Evolutionary conservation across 495 filamentous ascomycete genomes (phyloP).

Genomic region (Astrothelium subdiscretum): DNA sequence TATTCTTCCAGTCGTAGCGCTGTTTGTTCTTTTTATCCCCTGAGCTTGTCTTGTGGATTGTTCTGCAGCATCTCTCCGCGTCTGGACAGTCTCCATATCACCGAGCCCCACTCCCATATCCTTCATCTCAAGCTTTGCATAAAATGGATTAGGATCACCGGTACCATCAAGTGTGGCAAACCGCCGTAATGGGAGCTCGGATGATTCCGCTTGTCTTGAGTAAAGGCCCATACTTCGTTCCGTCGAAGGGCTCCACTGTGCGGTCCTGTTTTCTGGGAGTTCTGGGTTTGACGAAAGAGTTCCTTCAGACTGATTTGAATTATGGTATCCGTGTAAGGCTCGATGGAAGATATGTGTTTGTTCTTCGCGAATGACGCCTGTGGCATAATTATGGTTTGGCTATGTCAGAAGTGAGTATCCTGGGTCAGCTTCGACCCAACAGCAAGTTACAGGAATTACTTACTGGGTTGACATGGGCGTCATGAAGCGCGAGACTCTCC

Average conservation of each 20-base stretch:
- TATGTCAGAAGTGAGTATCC: background rate
- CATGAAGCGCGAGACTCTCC: background rate
- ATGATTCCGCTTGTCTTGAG: background rate
- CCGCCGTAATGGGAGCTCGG: background rate
- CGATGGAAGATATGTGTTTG: background rate
- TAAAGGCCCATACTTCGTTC: background rate
- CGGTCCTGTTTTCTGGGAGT: background rate
- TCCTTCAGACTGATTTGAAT: background rate
- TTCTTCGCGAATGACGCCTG: background rate
- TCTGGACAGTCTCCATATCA: background rate
- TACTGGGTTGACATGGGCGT: background rate
- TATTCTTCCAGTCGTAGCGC: background rate
- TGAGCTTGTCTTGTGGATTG: background rate
- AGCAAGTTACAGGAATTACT: background rate
- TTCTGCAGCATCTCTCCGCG: background rate
- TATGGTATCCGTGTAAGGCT: background rate
- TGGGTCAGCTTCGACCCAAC: too few relatives aligned
- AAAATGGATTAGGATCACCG: background rate
- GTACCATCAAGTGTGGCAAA: background rate
- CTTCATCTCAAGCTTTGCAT: background rate
- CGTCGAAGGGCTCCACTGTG: background rate
- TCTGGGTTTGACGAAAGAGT: background rate
- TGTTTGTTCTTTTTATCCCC: background rate
- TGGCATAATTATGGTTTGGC: background rate
- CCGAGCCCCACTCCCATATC: background rate